Base-by-base conservation (phyloP, 257 asterid genomes). In the Petunia secreta region DNA sequence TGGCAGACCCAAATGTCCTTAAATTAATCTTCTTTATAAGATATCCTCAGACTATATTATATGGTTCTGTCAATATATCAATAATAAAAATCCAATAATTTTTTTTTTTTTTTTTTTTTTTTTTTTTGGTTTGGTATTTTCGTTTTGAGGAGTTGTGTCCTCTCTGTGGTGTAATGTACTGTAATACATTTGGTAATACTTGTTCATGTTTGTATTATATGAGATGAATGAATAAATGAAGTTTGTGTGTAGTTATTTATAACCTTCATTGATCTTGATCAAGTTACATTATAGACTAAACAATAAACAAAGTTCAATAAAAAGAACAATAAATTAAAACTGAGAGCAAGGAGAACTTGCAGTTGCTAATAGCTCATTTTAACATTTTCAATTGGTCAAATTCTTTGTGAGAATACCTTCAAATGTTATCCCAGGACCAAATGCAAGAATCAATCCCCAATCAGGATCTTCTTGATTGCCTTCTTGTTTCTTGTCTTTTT, bases 391-490 rank as follows among this genome's bases (percentile, higher is more conserved):
- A 48, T 46, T 48, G 1, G 11, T 34, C 13, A 48, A 2, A 71
- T 48, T 91, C 89, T 91, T 90, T 0, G 99, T 77, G 9, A 96
- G 93, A 79, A 96, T 96, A 54, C 99, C 99, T 86, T 96, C 99
- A 63, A 96, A 87, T 11, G 99, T 96, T 63, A 96, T 88, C 16
- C 99, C 99, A 39, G 98, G 99, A 7, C 98, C 98, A 85, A 96
- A 96, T 9, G 99, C 99, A 63, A 96, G 84, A 4, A 92, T 83
- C 86, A 92, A 80, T 6, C 99, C 99, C 98, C 98, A 96, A 16
- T 89, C 89, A 64, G 80, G 78, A 4, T 62, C 78, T 52, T 52
- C 78, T 4, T 7, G 25, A 41, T 80, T 59, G 58, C 36, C 83
- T 15, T 14, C 86, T 14, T 46, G 82, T 34, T 52, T 60, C 1